A percentile compares a stretch with the other conserved stretches of the same genome.
phyloP scores from a whole-genome alignment of 139 green algal genomes.

The Ostreobium quekettii region DNA sequence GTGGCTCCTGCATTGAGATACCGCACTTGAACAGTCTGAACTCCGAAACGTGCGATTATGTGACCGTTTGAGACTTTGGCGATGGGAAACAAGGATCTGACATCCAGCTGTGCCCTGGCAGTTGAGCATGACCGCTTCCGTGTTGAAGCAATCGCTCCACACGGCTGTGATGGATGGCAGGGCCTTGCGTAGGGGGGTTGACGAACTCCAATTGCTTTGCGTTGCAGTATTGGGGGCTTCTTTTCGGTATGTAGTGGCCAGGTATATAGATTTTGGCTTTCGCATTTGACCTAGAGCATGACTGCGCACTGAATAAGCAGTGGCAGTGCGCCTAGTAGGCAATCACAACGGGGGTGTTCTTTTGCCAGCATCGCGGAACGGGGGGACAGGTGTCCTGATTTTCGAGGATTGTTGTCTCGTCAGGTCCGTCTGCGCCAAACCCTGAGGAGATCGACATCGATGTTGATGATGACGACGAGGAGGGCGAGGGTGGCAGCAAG shows the following conservation, averaged over 20 bases:
- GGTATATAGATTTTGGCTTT: too few relatives aligned
- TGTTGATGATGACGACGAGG: constrained; percentile 53
- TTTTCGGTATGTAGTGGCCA: too few relatives aligned
- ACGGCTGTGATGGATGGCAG: too few relatives aligned
- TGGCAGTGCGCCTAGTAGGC: too few relatives aligned
- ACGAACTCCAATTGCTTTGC: too few relatives aligned
- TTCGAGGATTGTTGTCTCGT: neutral
- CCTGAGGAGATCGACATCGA: constrained; percentile 89
- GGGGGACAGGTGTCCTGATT: neutral
- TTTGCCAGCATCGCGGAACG: neutral
- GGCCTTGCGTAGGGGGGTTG: too few relatives aligned
- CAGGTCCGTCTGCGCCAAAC: constrained; percentile 47
- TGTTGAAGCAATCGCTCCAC: too few relatives aligned
- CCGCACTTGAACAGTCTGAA: neutral
- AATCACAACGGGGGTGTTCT: too few relatives aligned
- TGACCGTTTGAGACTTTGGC: neutral
- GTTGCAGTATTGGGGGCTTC: too few relatives aligned
- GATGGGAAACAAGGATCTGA: neutral
- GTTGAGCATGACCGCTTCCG: too few relatives aligned
- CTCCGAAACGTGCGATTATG: neutral
- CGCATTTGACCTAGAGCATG: too few relatives aligned
- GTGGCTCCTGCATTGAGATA: neutral
- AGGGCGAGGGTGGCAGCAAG: constrained; percentile 25
- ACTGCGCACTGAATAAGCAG: too few relatives aligned
- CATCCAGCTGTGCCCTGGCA: neutral